These are phyloP conservation scores for Closterium sp. DNA, from an alignment of 139 green algal species.

Conservation along the genomic window DNA sequence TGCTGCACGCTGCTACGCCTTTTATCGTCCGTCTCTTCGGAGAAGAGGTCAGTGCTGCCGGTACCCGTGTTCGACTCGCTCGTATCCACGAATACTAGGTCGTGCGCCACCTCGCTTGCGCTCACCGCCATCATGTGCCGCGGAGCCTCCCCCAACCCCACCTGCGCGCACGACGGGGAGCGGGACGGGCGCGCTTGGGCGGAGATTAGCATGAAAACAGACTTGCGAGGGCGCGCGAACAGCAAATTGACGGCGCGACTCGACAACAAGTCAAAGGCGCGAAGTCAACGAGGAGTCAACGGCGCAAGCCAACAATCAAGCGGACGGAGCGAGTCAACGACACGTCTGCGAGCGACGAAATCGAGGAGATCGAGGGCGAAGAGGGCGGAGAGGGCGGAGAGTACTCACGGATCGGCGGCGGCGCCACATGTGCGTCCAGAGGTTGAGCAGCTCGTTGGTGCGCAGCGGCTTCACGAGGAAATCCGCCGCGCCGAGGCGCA, in stretches of 20 bases:
- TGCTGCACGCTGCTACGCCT: neutral
- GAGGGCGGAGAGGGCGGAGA: neutral
- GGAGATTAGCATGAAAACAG: neutral
- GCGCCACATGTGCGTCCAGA: conserved; percentile 83
- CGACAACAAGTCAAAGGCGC: too few relatives aligned
- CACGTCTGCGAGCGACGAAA: too few relatives aligned
- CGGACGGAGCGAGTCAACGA: too few relatives aligned
- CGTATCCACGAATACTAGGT: conserved; percentile 17
- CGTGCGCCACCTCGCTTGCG: conserved; percentile 23
- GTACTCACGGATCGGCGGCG: conserved; percentile 41
- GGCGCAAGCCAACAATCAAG: too few relatives aligned
- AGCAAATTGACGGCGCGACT: neutral
- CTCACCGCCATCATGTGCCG: neutral
- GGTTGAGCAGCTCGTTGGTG: conserved; percentile 75
- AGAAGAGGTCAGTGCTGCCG: conserved; percentile 31
- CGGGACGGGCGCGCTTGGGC: too few relatives aligned
- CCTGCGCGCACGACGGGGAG: neutral
- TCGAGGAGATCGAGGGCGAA: too few relatives aligned
- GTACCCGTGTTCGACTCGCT: conserved; percentile 35
- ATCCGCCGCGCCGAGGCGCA: conserved; percentile 78
- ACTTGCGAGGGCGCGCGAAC: neutral
- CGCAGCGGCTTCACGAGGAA: conserved; percentile 82
- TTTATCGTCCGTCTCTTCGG: conserved; percentile 33
- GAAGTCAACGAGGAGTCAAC: too few relatives aligned
- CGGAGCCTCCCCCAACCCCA: neutral